These are phyloP conservation scores for Elsinoe batatas DNA, from an alignment of 2,329 filamentous ascomycete species.

Conservation along the genomic window DNA sequence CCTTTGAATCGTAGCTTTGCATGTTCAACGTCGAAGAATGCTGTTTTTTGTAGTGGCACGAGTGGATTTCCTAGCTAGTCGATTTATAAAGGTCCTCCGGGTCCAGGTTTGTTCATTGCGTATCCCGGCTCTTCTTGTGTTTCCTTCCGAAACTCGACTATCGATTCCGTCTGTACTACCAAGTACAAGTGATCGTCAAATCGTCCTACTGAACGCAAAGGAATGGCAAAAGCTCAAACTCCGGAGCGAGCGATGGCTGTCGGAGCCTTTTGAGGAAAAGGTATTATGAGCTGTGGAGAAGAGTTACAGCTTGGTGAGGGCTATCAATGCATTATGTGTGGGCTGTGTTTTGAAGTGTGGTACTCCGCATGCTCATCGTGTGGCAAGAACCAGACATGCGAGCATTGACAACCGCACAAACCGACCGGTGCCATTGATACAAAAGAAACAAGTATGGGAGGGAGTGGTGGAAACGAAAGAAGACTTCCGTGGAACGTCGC, in stretches of 20 bases:
- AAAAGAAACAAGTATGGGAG: background rate
- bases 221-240: background rate
- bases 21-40: background rate
- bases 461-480: slow-evolving; percentile 8
- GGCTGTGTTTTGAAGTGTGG: slow-evolving; percentile 6
- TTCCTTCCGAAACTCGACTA: background rate
- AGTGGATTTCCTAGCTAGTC: background rate
- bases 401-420: background rate
- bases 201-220: background rate
- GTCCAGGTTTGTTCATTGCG: background rate
- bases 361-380: slow-evolving; percentile 2
- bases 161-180: background rate
- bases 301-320: background rate
- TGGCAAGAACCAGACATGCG: background rate
- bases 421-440: background rate
- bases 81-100: background rate
- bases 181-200: background rate
- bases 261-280: background rate
- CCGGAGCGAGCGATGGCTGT: background rate
- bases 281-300: background rate
- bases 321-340: slow-evolving; percentile 1
- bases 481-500: slow-evolving; percentile 2
- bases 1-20: background rate
- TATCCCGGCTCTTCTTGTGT: background rate
- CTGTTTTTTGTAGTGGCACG: background rate